Conservation (phyloP, 148 eudicot genomes). For the Agrostemma githago region DNA sequence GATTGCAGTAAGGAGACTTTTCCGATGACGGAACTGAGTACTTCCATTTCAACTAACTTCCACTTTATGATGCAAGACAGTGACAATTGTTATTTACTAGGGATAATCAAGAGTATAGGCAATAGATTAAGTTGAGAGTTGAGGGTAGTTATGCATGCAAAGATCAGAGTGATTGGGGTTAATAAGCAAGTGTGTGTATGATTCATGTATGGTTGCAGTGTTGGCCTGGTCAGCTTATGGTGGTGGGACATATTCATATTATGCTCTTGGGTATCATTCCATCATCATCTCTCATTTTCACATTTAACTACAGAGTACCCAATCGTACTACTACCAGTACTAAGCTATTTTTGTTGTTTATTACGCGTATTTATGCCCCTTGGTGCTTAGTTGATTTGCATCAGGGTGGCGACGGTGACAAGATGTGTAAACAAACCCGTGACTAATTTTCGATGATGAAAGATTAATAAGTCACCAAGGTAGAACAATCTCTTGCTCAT, state of each 20-base stretch:
- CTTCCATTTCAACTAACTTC: background rate
- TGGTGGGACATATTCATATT: conserved; percentile 26
- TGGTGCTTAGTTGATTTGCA: background rate
- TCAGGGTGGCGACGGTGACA: background rate
- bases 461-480: conserved; percentile 14
- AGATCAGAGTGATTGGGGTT: background rate
- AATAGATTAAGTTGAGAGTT: background rate
- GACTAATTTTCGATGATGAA: conserved; percentile 5
- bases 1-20: background rate
- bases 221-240: conserved; percentile 24
- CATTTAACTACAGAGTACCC: background rate
- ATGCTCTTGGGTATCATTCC: conserved; percentile 13
- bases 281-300: background rate
- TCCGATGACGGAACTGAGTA: background rate
- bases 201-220: conserved; percentile 1
- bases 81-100: background rate
- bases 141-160: background rate
- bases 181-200: background rate
- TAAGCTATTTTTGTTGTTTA: background rate
- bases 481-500: background rate
- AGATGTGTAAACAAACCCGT: background rate
- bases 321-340: too few species aligned
- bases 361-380: background rate
- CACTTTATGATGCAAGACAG: background rate
- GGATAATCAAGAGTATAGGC: background rate